Base-by-base conservation (phyloP, 305 asterid genomes). In the Fraxinus angustifolia region DNA sequence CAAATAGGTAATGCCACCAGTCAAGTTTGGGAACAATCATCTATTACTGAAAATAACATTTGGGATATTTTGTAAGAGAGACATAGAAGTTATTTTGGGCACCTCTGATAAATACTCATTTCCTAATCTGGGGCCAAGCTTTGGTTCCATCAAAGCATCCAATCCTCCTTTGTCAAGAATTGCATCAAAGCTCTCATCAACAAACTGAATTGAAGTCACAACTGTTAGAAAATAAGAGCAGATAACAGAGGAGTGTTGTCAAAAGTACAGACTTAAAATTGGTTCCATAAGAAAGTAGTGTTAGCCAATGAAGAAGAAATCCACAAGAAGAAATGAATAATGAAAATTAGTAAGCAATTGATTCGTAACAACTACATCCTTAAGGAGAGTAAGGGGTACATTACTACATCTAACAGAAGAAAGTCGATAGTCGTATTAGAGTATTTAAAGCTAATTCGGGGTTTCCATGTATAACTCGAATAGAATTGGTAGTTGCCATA, bases 101-200 rank as follows among this genome's bases (percentile, higher is more conserved):
- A 96, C 99, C 99, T 96, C 98, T 53, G 91, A 87, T 78, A 96
- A 86, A 88, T 96, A 96, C 78, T 76, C 88, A 85, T 82, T 81
- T 81, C 99, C 99, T 79, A 93, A 84, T 83, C 83, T 84, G 48
- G 98, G 86, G 75, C 98, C 98, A 81, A 87, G 96, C 88, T 87
- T 84, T 8, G 99, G 99, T 88, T 93, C 99, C 99, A 96, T 96
- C 82, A 96, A 88, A 85, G 99, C 97, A 91, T 96, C 99, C 94
- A 96, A 87, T 76, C 99, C 99, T 86, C 99, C 99, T 86, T 96
- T 96, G 88, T 96, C 99, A 42, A 94, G 81, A 75, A 96, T 83
- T 80, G 88, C 91, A 82, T 91, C 87, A 83, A 96, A 92, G 87
- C 88, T 86, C 90, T 82, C 97, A 78, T 84, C 82, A 7, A 73